Conservation (phyloP, 805 yeast species). For the Phaffomyces opuntiae region DNA sequence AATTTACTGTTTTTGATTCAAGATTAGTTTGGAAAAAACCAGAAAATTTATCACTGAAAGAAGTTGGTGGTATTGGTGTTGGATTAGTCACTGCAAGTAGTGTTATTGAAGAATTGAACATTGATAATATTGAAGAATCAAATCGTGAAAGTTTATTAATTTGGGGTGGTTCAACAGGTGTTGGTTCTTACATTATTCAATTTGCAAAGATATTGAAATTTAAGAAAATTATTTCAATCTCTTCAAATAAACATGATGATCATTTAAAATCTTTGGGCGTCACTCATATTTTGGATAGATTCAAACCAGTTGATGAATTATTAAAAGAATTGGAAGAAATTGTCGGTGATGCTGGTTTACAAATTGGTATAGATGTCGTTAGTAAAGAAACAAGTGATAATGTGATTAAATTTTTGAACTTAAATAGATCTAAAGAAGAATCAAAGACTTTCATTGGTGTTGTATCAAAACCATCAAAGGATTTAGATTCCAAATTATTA, state of each 20-base stretch:
- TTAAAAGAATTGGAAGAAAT: constrained; percentile 15
- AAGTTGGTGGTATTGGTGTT: constrained; percentile 41
- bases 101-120: constrained; percentile 23
- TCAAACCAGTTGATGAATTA: constrained; percentile 20
- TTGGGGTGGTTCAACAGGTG: constrained; percentile 47
- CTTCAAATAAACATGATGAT: constrained; percentile 33
- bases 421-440: constrained; percentile 8
- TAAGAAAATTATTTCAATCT: constrained; percentile 34
- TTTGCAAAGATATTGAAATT: constrained; percentile 34
- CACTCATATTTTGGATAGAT: constrained; percentile 32
- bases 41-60: constrained; percentile 25
- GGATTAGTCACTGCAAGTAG: constrained; percentile 39
- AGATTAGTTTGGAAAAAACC: constrained; percentile 41
- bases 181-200: constrained; percentile 37
- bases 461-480: constrained; percentile 29
- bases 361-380: constrained; percentile 37
- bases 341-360: constrained; percentile 24
- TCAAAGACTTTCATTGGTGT: constrained; percentile 31
- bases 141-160: constrained; percentile 23
- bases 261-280: constrained; percentile 37
- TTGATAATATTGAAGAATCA: constrained; percentile 9
- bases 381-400: constrained; percentile 33
- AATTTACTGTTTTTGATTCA: constrained; percentile 37
- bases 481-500: constrained; percentile 15
- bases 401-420: constrained; percentile 25